These are phyloP conservation scores for Salvia miltiorrhiza DNA, from an alignment of 257 asterid genomes.

Conservation along the genomic window DNA sequence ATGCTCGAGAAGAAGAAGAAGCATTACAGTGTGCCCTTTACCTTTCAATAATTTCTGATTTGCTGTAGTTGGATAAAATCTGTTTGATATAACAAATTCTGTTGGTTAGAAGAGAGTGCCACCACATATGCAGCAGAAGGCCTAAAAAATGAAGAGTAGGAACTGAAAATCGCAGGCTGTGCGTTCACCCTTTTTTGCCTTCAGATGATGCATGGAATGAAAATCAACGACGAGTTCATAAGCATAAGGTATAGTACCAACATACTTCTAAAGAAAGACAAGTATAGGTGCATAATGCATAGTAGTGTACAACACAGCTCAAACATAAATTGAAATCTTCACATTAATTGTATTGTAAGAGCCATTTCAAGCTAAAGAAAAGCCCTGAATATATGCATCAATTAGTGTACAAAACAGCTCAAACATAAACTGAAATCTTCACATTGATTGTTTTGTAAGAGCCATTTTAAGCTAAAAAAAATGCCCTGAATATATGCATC, in stretches of 20 bases:
- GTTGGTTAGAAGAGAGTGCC: slow-evolving; percentile 10
- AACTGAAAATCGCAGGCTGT: background rate
- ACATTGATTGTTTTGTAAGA: background rate
- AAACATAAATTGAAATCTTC: background rate
- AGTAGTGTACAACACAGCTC: background rate
- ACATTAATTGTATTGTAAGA: background rate
- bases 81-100: slow-evolving; percentile 33
- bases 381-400: background rate
- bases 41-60: slow-evolving; percentile 81
- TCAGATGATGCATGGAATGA: background rate
- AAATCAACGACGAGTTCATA: background rate
- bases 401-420: too few species aligned
- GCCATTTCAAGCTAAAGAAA: background rate
- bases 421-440: background rate
- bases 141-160: background rate
- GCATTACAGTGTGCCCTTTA: slow-evolving; percentile 21
- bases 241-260: background rate
- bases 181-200: background rate
- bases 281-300: background rate
- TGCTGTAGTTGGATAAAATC: slow-evolving; percentile 70
- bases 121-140: background rate
- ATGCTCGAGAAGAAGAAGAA: slow-evolving; percentile 16
- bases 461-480: background rate
- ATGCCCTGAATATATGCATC: background rate
- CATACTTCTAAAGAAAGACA: background rate